A percentile compares a stretch with the other conserved stretches of the same genome.
Evolutionary conservation across 768 basidiomycete genomes (phyloP).

Genomic region (Pulveroboletus frians): DNA sequence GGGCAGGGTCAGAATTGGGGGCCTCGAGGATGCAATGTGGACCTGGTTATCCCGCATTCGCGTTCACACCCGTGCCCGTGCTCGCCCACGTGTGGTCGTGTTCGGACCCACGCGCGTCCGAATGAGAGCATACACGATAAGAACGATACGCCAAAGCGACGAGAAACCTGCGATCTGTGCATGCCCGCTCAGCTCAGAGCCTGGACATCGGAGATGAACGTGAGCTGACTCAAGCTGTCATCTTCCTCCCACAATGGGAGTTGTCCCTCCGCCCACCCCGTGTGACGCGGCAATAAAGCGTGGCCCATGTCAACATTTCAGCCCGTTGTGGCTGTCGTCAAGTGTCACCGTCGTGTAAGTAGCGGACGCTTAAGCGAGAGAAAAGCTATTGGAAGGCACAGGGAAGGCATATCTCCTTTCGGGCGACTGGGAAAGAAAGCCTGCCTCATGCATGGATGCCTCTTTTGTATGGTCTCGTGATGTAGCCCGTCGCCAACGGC

Average conservation of each 20-base stretch:
- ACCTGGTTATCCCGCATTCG: no score
- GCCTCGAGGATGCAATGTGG: not conserved
- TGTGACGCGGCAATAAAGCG: not conserved
- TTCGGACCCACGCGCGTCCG: not conserved
- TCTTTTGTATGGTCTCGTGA: not conserved
- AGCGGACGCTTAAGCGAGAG: not conserved
- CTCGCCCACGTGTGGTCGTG: not conserved
- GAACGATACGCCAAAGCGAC: not conserved
- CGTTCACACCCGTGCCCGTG: not conserved
- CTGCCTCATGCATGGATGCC: not conserved
- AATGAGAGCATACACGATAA: not conserved
- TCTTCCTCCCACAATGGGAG: not conserved
- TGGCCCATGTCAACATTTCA: not conserved
- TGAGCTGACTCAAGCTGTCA: not conserved
- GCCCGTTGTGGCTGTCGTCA: not conserved
- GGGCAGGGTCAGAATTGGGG: not conserved
- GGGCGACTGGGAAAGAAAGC: not conserved
- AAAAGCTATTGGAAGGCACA: not conserved
- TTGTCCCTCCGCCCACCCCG: not conserved
- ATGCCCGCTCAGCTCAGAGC: not conserved
- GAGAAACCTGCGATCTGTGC: not conserved
- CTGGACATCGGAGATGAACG: conserved; percentile 15
- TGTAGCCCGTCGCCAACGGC: not conserved
- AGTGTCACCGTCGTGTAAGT: not conserved
- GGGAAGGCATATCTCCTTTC: not conserved